Conservation (phyloP, 2,329 filamentous ascomycete species). For the Ampelomyces quisqualis region DNA sequence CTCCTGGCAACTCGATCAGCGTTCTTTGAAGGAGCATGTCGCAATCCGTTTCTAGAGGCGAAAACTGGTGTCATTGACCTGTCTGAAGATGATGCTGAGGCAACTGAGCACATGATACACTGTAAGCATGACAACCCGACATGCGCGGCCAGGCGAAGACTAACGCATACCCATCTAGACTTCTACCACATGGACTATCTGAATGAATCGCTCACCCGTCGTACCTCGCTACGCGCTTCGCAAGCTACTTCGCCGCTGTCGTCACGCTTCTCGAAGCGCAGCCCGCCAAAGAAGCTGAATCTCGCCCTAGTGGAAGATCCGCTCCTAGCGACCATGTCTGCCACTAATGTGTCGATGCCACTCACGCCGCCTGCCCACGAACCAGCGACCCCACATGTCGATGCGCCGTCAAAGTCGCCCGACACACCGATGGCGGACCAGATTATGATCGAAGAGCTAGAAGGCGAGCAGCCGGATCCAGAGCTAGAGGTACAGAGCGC, state of each 20-base stretch:
- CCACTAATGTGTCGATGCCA: conserved; percentile 25
- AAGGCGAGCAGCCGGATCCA: conserved; percentile 31
- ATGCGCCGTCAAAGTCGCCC: conserved; percentile 31
- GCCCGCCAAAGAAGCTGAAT: conserved; percentile 31
- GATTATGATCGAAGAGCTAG: conserved; percentile 35
- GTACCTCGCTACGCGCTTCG: conserved; percentile 32
- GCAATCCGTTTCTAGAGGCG: conserved; percentile 42
- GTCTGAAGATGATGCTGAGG: conserved; percentile 44
- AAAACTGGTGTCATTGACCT: conserved; percentile 43
- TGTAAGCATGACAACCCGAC: conserved; percentile 31
- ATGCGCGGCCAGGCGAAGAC: conserved; percentile 6
- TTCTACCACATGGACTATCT: conserved; percentile 48
- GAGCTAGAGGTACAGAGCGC: conserved; percentile 43
- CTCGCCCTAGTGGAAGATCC: conserved; percentile 42
- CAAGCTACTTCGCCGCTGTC: conserved; percentile 23
- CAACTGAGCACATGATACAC: conserved; percentile 46
- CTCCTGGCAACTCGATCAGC: conserved; percentile 52
- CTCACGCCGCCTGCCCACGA: conserved; percentile 33
- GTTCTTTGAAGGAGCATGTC: conserved; percentile 49
- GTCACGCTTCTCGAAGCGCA: conserved; percentile 17
- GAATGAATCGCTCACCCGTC: conserved; percentile 32
- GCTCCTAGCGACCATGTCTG: conserved; percentile 37
- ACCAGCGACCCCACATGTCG: conserved; percentile 20
- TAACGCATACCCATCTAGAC: conserved; percentile 30
- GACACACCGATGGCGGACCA: conserved; percentile 39